Evolutionary conservation across 208 protist species (phyloP).

Genomic region (Leishmania amazonensis): DNA sequence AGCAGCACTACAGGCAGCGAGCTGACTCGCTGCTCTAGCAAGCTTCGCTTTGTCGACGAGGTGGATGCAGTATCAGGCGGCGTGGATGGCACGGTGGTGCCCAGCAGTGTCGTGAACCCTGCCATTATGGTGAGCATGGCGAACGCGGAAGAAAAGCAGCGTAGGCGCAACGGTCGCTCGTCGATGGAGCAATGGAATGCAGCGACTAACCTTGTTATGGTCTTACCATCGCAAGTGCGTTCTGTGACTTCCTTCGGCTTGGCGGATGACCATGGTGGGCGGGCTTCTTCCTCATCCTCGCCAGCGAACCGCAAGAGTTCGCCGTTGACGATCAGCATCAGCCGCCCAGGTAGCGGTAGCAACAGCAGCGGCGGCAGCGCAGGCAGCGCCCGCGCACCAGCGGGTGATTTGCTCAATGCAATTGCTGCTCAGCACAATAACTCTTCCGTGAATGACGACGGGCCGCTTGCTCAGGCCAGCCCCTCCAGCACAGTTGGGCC

Average conservation of each 20-base stretch:
- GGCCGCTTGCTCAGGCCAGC: not conserved
- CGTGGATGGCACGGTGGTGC: conserved; percentile 47
- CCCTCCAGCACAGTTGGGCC: not conserved
- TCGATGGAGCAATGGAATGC: conserved; percentile 35
- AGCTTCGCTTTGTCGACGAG: conserved; percentile 77
- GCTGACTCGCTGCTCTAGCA: conserved; percentile 49
- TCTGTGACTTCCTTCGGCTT: conserved; percentile 11
- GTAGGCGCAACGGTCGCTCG: conserved; percentile 24
- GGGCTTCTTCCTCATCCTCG: conserved; percentile 5
- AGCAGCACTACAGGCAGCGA: conserved; percentile 61
- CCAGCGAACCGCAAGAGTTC: conserved; percentile 7
- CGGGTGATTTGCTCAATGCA: not conserved
- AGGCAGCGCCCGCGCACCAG: not conserved
- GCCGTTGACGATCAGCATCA: conserved; percentile 24
- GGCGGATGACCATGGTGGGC: conserved; percentile 18
- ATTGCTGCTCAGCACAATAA: not conserved
- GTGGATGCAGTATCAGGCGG: conserved; percentile 62
- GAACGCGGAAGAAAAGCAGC: conserved; percentile 44
- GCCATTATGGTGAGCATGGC: conserved; percentile 43
- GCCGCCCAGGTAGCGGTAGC: conserved; percentile 12
- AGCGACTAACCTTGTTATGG: conserved; percentile 15
- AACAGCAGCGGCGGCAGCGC: not conserved
- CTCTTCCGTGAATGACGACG: not conserved
- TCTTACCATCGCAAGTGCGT: conserved; percentile 13
- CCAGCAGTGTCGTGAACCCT: conserved; percentile 45